Base-by-base conservation (phyloP, 352 stramenopile genomes). In the Globisporangium paroecandrum region DNA sequence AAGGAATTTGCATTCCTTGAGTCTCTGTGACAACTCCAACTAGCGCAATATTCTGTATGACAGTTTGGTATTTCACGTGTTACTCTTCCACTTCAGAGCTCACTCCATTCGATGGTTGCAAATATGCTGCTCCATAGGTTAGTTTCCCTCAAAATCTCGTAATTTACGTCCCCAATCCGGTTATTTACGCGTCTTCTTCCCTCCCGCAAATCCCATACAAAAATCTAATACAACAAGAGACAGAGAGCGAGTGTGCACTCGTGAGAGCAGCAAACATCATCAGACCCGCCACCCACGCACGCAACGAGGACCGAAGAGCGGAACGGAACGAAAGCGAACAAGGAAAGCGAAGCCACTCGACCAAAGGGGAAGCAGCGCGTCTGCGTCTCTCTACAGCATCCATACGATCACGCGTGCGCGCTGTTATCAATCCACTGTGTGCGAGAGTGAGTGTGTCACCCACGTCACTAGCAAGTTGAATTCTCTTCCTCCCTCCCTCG, bases 171-270 rank as follows among this genome's bases (percentile, higher is more conserved):
- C 18, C 55, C 20, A 46, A 61, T 22, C 4, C 41, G 13, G 41
- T 49, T 20, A 49, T 49, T 49, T 49, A 49, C 41, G 15, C 15
- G 41, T 49, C 41, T 49, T 43, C 12, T 18, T 49, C 18, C 18
- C 18, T 49, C 15, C 18, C 41, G 6, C 18, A 49, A 49, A n/a
- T 22, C 12, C 36, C 29, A 60, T 60, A 60, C 55, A 60, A 60
- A 46, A 5, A 2, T 22, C 53, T 12, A 38, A 46, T 38, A 24
- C 25, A 36, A 58, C 36, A 41, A 60, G 9, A 61, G 29, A 61
- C 56, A 61, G 29, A 61, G 56, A 60, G 55, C 55, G 55, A 60
- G 55, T 60, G 55, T 60, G 55, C 56, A 15, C n/a, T 25, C 8
- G 32, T 10, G 29, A 62, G 56, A 18, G 56, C 29, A 29, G 55